Evolutionary conservation across 2,329 filamentous ascomycete genomes (phyloP).

Genomic region (Seiridium cupressi): DNA sequence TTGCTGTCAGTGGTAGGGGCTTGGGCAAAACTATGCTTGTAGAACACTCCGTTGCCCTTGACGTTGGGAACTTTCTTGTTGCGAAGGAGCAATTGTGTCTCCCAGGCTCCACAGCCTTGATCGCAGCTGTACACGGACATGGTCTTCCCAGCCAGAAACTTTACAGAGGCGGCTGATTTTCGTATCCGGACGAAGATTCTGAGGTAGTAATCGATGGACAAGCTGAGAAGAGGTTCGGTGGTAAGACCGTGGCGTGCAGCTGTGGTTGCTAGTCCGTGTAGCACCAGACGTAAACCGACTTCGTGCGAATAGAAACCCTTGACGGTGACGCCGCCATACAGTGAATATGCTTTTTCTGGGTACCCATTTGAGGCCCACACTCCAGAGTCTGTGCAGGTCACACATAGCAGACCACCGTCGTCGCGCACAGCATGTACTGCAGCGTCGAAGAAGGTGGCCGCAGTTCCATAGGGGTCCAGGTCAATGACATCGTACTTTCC

Average conservation of each 20-base stretch:
- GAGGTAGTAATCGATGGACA: constrained; percentile 95
- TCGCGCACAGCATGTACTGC: constrained; percentile 80
- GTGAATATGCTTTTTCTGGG: constrained; percentile 85
- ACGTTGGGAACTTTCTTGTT: constrained; percentile 68
- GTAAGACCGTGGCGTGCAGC: constrained; percentile 83
- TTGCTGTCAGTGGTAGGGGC: constrained; percentile 64
- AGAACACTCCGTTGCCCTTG: constrained; percentile 66
- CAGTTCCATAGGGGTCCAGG: constrained; percentile 92
- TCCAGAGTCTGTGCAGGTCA: constrained; percentile 94
- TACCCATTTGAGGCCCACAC: constrained; percentile 95
- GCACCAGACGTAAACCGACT: constrained; percentile 79
- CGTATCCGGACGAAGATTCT: constrained; percentile 83
- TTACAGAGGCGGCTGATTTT: constrained; percentile 80
- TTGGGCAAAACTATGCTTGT: constrained; percentile 74
- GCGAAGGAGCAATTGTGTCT: constrained; percentile 73
- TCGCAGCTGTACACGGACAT: constrained; percentile 95
- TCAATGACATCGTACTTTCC: constrained; percentile 91
- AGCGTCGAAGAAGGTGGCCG: constrained; percentile 87
- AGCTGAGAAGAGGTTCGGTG: constrained; percentile 85
- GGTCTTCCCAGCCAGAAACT: constrained; percentile 84
- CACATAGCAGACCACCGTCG: constrained; percentile 86
- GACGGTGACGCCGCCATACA: constrained; percentile 88
- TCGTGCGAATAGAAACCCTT: constrained; percentile 89
- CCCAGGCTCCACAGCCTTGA: constrained; percentile 86
- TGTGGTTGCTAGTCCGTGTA: constrained; percentile 76